Percentiles rank a stretch among this genome's conserved stretches.
phyloP scores from a whole-genome alignment of 768 basidiomycete genomes.

The Auriscalpium vulgare region DNA sequence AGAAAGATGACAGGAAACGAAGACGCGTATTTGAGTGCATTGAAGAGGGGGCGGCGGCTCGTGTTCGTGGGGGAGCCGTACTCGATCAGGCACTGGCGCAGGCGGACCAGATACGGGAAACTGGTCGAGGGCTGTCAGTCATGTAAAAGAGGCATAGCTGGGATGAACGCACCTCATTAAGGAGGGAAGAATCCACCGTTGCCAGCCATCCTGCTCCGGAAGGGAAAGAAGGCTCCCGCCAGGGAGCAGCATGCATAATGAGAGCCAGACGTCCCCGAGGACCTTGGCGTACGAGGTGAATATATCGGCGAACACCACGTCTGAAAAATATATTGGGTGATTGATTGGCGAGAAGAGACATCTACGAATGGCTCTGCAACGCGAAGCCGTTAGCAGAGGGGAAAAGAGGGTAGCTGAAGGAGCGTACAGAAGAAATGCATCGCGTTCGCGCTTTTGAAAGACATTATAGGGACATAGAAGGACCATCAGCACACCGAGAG shows the following conservation, averaged over 20 bases:
- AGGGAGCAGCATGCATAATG: conserved; percentile 77
- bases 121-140: conserved; percentile 29
- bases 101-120: conserved; percentile 82
- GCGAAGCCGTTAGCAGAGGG: not conserved
- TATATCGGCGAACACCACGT: conserved; percentile 91
- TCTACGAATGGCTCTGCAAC: conserved; percentile 56
- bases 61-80: conserved; percentile 56
- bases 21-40: conserved; percentile 93
- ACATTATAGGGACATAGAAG: conserved; percentile 64
- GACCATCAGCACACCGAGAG: conserved; percentile 45
- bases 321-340: conserved; percentile 73
- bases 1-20: conserved; percentile 95
- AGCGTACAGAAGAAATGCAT: conserved; percentile 71
- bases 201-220: conserved; percentile 53
- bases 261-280: conserved; percentile 89
- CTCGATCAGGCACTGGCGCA: conserved; percentile 92
- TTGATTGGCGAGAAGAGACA: conserved; percentile 61
- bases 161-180: conserved; percentile 68
- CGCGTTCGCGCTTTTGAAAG: conserved; percentile 62
- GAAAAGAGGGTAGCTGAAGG: conserved; percentile 2
- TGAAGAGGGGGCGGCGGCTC: conserved; percentile 70
- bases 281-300: conserved; percentile 97
- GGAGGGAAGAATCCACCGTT: conserved; percentile 70
- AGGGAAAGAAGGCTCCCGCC: conserved; percentile 66
- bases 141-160: not conserved